phyloP scores from a whole-genome alignment of 768 basidiomycete genomes.

The Leccinum subgranulosum region DNA sequence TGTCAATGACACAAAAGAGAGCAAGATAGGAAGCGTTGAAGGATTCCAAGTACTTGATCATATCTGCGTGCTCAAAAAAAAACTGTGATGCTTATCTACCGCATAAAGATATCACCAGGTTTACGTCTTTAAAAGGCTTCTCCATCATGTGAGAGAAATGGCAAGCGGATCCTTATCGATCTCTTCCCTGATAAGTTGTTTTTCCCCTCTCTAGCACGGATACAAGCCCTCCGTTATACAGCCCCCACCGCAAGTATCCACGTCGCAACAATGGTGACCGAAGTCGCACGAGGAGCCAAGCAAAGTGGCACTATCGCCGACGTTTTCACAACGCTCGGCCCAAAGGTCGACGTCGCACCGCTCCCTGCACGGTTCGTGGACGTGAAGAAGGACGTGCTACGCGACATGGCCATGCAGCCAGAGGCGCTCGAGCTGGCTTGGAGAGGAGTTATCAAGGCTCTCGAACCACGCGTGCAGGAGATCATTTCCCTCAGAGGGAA shows the following conservation, averaged over 20 bases:
- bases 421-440: conserved; percentile 45
- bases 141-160: no score
- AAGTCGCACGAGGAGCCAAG: conserved; percentile 12
- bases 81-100: no score
- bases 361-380: conserved; percentile 57
- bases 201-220: background rate
- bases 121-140: background rate
- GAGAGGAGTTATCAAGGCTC: conserved; percentile 50
- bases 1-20: no score
- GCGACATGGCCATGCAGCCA: conserved; percentile 27
- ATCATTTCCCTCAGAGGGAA: conserved; percentile 46
- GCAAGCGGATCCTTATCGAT: background rate
- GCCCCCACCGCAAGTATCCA: background rate
- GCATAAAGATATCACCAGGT: no score
- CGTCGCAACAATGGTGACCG: conserved; percentile 10
- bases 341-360: conserved; percentile 32
- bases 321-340: conserved; percentile 44
- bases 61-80: no score
- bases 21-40: no score
- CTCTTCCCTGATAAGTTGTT: background rate
- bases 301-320: conserved; percentile 42
- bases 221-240: background rate
- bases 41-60: no score
- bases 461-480: conserved; percentile 45
- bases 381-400: conserved; percentile 56